A percentile compares a stretch with the other conserved stretches of the same genome.
These are phyloP conservation scores for Paramecium sonneborni DNA, from an alignment of 73 alveolate genomes.

Conservation along the genomic window DNA sequence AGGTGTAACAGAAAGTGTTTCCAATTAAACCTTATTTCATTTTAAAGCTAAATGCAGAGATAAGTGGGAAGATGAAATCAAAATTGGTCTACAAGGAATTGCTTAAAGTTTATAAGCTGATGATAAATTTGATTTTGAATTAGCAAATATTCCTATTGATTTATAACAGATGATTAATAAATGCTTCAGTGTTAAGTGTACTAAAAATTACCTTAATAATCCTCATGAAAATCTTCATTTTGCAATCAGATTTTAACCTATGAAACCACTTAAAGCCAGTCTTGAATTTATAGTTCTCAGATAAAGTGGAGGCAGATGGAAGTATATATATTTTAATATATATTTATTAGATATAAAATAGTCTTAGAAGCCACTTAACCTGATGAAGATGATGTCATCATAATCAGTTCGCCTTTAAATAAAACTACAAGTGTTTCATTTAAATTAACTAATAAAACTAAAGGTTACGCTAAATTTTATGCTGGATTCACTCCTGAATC, in stretches of 20 bases:
- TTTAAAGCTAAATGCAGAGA: conserved; percentile 67
- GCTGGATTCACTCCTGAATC: conserved; percentile 97
- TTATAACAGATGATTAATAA: conserved; percentile 85
- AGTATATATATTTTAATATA: conserved; percentile 58
- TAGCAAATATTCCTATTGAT: conserved; percentile 81
- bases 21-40: conserved; percentile 13
- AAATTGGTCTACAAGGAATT: conserved; percentile 57
- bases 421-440: conserved; percentile 92
- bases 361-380: conserved; percentile 95
- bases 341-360: conserved; percentile 72
- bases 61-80: conserved; percentile 53
- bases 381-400: conserved; percentile 96
- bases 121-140: conserved; percentile 85
- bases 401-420: conserved; percentile 89
- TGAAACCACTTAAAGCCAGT: conserved; percentile 92
- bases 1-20: conserved; percentile 60
- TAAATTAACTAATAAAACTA: conserved; percentile 90
- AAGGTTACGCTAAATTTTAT: conserved; percentile 91
- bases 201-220: conserved; percentile 72
- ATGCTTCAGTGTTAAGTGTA: conserved; percentile 89
- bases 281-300: conserved; percentile 91
- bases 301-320: conserved; percentile 98
- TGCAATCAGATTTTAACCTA: conserved; percentile 92
- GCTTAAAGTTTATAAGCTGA: conserved; percentile 64
- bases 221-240: conserved; percentile 86